Evolutionary conservation across 2,329 filamentous ascomycete genomes (phyloP).

Genomic region (Exophiala sp.): DNA sequence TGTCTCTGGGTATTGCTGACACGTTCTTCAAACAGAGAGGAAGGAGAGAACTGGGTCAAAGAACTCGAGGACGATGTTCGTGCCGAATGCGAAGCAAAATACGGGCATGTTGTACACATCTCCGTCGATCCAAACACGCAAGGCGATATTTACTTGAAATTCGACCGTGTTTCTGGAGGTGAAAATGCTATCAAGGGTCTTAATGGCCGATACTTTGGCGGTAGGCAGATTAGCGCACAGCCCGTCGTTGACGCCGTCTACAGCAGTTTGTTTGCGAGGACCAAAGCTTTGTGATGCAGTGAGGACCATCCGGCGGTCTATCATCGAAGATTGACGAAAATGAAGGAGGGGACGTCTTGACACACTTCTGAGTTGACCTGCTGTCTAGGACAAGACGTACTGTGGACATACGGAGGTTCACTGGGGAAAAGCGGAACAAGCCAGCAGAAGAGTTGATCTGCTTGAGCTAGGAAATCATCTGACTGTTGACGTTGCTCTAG

Average conservation of each 20-base stretch:
- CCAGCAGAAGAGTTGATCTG: not conserved
- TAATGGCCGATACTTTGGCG: slow-evolving; percentile 93
- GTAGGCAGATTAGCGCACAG: slow-evolving; percentile 83
- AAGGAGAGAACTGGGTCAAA: slow-evolving; percentile 82
- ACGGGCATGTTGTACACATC: slow-evolving; percentile 97
- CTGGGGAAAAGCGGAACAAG: not conserved
- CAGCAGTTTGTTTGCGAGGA: slow-evolving; percentile 88
- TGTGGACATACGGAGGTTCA: not conserved
- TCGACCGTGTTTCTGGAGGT: slow-evolving; percentile 88
- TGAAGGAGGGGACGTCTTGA: not conserved
- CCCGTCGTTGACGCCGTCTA: slow-evolving; percentile 98
- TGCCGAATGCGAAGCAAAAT: slow-evolving; percentile 87
- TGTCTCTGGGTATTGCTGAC: slow-evolving; percentile 33
- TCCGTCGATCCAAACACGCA: slow-evolving; percentile 86
- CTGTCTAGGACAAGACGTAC: not conserved
- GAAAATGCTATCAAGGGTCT: slow-evolving; percentile 97
- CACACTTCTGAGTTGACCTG: not conserved
- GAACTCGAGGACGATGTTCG: slow-evolving; percentile 91
- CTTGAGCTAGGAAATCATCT: not conserved
- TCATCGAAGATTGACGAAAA: not conserved
- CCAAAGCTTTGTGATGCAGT: slow-evolving; percentile 39
- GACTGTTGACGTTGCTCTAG: not conserved
- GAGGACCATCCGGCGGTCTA: not conserved
- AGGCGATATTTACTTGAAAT: slow-evolving; percentile 98
- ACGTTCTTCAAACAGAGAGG: slow-evolving; percentile 57